phyloP scores from a whole-genome alignment of 1,139 yeast genomes.

The Magnusiomyces clavatus region DNA sequence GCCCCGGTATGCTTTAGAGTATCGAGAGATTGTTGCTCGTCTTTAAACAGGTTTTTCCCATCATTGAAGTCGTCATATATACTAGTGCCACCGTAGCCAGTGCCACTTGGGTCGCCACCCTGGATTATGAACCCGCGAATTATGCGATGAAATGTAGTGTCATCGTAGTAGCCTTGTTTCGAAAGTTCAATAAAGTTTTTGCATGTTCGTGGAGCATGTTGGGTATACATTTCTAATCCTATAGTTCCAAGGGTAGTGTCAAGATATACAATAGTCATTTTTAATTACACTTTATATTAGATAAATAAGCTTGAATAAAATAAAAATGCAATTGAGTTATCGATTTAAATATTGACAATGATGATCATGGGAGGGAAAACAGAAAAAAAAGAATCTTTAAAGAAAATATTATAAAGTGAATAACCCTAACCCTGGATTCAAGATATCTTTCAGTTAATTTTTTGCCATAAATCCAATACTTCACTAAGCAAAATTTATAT shows the following conservation, averaged over 20 bases:
- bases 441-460: not conserved
- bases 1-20: slow-evolving; percentile 42
- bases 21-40: slow-evolving; percentile 33
- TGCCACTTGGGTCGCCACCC: slow-evolving; percentile 33
- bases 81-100: slow-evolving; percentile 31
- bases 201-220: slow-evolving; percentile 29
- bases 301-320: not conserved
- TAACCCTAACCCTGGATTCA: too few species aligned
- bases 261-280: slow-evolving; percentile 14
- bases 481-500: not conserved
- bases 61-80: slow-evolving; percentile 22
- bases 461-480: not conserved
- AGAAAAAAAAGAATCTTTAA: not conserved
- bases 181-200: slow-evolving; percentile 25
- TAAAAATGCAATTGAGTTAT: not conserved
- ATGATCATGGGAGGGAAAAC: not conserved
- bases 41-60: slow-evolving; percentile 23
- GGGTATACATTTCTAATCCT: slow-evolving; percentile 26
- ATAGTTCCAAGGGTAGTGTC: slow-evolving; percentile 24
- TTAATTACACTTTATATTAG: not conserved
- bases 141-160: slow-evolving; percentile 34
- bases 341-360: too few species aligned
- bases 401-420: not conserved
- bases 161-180: slow-evolving; percentile 27
- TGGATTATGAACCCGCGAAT: slow-evolving; percentile 38